phyloP scores from a whole-genome alignment of 2,329 filamentous ascomycete genomes.

The Hypoxylon sp. region DNA sequence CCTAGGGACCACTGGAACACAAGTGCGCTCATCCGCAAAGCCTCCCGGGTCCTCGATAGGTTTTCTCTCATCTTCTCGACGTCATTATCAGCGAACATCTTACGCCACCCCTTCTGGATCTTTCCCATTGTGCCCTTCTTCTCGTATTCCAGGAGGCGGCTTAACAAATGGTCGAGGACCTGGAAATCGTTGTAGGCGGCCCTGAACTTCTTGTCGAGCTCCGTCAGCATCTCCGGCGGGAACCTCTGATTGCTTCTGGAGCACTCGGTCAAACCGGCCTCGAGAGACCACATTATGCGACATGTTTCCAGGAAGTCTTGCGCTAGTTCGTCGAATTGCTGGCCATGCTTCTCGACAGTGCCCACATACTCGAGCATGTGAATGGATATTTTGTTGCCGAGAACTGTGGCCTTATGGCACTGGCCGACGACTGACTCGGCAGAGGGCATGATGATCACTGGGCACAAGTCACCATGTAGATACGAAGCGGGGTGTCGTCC shows the following conservation, averaged over 20 bases:
- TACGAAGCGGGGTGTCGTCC: neutral
- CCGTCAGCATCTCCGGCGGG: conserved; percentile 70
- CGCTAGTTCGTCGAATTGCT: conserved; percentile 69
- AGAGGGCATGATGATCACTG: conserved; percentile 41
- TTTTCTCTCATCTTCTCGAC: conserved; percentile 70
- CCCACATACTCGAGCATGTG: conserved; percentile 73
- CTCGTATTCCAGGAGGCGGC: conserved; percentile 71
- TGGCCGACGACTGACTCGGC: conserved; percentile 45
- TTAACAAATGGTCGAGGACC: conserved; percentile 71
- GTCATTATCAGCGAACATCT: conserved; percentile 71
- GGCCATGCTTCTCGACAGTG: conserved; percentile 64
- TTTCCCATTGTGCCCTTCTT: conserved; percentile 70
- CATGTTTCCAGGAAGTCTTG: conserved; percentile 75
- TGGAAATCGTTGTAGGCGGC: conserved; percentile 71
- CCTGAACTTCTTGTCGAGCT: conserved; percentile 73
- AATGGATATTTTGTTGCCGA: conserved; percentile 73
- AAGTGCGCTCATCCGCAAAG: conserved; percentile 71
- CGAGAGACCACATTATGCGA: conserved; percentile 75
- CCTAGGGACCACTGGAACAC: conserved; percentile 75
- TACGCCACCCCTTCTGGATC: conserved; percentile 70
- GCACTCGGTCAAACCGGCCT: conserved; percentile 71
- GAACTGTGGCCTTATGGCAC: conserved; percentile 63
- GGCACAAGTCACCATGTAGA: neutral
- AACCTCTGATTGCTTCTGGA: conserved; percentile 63
- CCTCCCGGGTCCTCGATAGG: conserved; percentile 69